phyloP scores from a whole-genome alignment of 139 green algal genomes.

The Micromonas commoda region DNA sequence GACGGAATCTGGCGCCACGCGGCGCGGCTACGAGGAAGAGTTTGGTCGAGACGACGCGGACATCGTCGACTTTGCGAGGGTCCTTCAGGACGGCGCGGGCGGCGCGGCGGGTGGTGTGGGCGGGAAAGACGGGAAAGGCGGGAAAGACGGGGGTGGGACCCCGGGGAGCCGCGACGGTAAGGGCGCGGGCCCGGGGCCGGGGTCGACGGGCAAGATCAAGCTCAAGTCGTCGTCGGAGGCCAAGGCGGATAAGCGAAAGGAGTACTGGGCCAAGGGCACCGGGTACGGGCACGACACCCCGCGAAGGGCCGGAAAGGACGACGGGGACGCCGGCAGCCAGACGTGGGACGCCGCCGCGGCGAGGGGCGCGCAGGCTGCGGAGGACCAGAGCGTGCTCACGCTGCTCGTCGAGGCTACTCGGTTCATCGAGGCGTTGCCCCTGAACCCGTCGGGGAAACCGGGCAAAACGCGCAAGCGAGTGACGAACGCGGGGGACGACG shows the following conservation, averaged over 20 bases:
- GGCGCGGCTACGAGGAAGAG: not conserved
- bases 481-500: not conserved
- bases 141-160: too few species aligned
- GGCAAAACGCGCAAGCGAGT: too few species aligned
- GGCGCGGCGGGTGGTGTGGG: too few species aligned
- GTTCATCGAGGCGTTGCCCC: too few species aligned
- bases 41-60: not conserved
- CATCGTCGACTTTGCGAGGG: too few species aligned
- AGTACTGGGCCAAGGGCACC: not conserved
- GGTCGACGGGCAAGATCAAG: too few species aligned
- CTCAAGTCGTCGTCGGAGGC: not conserved
- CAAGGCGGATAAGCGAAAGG: not conserved
- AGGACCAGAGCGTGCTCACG: not conserved
- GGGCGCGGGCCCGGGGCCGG: too few species aligned
- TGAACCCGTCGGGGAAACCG: too few species aligned
- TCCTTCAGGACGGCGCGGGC: too few species aligned
- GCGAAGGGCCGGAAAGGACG: not conserved
- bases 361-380: not conserved
- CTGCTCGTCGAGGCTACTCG: not conserved
- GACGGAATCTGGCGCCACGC: not conserved
- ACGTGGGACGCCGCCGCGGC: not conserved
- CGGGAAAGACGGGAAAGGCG: too few species aligned
- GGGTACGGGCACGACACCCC: not conserved
- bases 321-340: not conserved
- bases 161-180: too few species aligned